A percentile compares a stretch with the other conserved stretches of the same genome.
phyloP scores from a whole-genome alignment of 2,329 filamentous ascomycete species.

The Colletotrichum sidae region DNA sequence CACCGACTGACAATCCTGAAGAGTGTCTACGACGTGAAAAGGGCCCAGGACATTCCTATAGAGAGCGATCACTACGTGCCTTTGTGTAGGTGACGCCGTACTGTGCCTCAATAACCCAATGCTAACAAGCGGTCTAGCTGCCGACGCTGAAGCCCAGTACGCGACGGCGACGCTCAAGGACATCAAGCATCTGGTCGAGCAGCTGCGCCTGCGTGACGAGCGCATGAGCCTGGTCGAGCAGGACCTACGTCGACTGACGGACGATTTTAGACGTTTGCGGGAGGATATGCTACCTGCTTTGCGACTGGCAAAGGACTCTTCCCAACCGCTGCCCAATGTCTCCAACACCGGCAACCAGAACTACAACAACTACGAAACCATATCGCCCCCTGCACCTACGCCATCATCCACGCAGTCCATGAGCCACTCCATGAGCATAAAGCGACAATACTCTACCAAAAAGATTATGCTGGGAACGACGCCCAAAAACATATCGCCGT shows the following conservation, averaged over 20 bases:
- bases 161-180: slow-evolving; percentile 92
- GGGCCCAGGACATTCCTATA: slow-evolving; percentile 89
- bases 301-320: slow-evolving; percentile 90
- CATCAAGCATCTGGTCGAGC: slow-evolving; percentile 89
- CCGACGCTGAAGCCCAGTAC: slow-evolving; percentile 88
- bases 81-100: slow-evolving; percentile 73
- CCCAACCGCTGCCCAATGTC: slow-evolving; percentile 74
- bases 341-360: slow-evolving; percentile 51
- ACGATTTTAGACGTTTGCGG: slow-evolving; percentile 88
- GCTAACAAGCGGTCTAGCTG: slow-evolving; percentile 66
- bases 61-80: slow-evolving; percentile 96
- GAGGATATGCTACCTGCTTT: slow-evolving; percentile 94
- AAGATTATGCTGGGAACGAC: slow-evolving; percentile 76
- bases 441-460: slow-evolving; percentile 80
- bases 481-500: slow-evolving; percentile 82
- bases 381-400: slow-evolving; percentile 69
- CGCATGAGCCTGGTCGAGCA: slow-evolving; percentile 86
- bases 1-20: slow-evolving; percentile 96
- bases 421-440: slow-evolving; percentile 67
- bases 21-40: slow-evolving; percentile 95
- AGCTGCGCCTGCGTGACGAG: slow-evolving; percentile 90
- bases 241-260: slow-evolving; percentile 84
- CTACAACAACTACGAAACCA: slow-evolving; percentile 67
- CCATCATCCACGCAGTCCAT: slow-evolving; percentile 63
- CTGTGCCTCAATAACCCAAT: not conserved